Conservation (phyloP, 108 stramenopile genomes). For the Seminavis robusta region DNA sequence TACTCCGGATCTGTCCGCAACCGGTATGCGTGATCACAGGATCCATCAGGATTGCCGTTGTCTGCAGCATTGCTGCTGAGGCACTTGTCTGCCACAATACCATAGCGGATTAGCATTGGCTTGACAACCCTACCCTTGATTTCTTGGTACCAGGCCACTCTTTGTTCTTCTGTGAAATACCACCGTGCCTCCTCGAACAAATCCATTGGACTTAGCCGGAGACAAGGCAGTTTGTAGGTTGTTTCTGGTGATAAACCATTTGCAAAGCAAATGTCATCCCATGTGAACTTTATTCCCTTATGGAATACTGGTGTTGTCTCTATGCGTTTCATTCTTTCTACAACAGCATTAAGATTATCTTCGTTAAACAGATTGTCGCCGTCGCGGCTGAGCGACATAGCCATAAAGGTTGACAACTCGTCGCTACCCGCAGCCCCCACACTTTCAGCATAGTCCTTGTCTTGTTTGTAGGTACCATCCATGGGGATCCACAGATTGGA, state of each 20-base stretch:
- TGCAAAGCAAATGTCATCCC: constrained; percentile 35
- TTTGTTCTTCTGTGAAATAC: constrained; percentile 29
- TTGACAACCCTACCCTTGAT: constrained; percentile 21
- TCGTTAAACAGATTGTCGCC: constrained; percentile 29
- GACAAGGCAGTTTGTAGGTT: constrained; percentile 33
- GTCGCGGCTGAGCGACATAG: constrained; percentile 26
- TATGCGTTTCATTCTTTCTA: constrained; percentile 21
- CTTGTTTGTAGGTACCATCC: constrained; percentile 14
- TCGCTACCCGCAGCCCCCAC: background rate
- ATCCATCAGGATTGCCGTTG: no score
- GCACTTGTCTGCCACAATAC: constrained; percentile 25
- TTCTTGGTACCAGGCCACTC: constrained; percentile 37
- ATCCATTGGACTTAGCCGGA: constrained; percentile 40
- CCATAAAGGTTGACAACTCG: constrained; percentile 9
- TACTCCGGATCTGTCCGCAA: constrained; percentile 3
- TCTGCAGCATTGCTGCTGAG: no score
- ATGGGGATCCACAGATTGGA: constrained; percentile 27
- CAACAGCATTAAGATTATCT: constrained; percentile 21
- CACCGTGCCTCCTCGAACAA: constrained; percentile 44
- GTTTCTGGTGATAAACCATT: constrained; percentile 17
- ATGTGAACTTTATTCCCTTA: constrained; percentile 17
- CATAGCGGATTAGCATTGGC: constrained; percentile 31
- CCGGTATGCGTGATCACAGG: background rate
- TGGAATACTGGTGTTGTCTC: constrained; percentile 33
- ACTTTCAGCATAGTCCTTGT: constrained; percentile 24